Evolutionary conservation across 2,329 filamentous ascomycete species (phyloP), one percentile per base, ranked within the genome.

Genomic region (Cladosporium sp.): DNA sequence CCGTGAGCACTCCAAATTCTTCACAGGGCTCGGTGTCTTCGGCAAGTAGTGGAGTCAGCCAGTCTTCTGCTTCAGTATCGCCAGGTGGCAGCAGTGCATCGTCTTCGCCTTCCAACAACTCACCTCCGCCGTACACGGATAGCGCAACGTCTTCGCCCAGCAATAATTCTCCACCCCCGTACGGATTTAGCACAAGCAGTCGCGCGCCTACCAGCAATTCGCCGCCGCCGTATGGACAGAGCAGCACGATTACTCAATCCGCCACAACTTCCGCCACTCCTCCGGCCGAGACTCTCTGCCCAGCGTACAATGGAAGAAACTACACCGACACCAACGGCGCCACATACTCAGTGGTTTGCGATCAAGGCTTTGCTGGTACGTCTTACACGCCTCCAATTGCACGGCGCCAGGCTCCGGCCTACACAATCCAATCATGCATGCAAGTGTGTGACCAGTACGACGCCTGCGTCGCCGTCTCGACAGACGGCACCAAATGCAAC

Each of bases 261-360:
- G 18, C 48, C 2, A 38, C 48, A 7, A 32, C 48, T 7, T 36
- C 32, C 7, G 20, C 20, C 2, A 12, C 39, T 16, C 40, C 48
- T 12, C 25, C 40, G 5, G 45, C 25, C 15, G 25, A 40, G 15
- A 43, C 38, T 16, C 29, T 51, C n/a, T 55, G 54, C 47, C 54
- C 56, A 19, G 33, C 48, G 11, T 58, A 58, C 45, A 43, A 53
- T 49, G 30, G 36, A 33, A 42, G 20, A 12, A 48, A 40, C 22
- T 56, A 58, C 52, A 53, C 52, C n/a, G 50, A 58, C 41, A 15
- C 32, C 0, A 32, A 41, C 5, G 47, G 49, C 27, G 39, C 43
- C 3, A 22, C 16, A 4, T 58, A 58, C 53, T 46, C 38, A 11
- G 43, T 57, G n/a, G 18, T 33, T 15, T 57, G 54, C 38, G 46